Evolutionary conservation across 2,329 filamentous ascomycete genomes (phyloP).

Genomic region (Fusarium transvaalense): DNA sequence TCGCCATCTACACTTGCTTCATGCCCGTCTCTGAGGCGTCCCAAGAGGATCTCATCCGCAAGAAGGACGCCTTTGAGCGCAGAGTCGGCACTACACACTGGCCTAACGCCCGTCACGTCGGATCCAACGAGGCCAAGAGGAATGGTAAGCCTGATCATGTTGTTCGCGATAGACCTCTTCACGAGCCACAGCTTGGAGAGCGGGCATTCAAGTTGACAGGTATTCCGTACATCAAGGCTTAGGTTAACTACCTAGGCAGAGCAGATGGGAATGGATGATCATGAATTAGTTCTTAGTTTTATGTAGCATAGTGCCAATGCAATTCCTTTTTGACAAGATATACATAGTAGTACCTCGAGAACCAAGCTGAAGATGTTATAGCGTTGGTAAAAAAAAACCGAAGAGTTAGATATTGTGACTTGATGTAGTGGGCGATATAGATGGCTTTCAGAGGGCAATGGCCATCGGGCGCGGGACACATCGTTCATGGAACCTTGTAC

Average conservation of each 20-base stretch:
- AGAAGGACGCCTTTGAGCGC: conserved; percentile 57
- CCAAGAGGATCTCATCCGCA: conserved; percentile 56
- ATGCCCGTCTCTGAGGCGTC: conserved; percentile 39
- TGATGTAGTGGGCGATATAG: not conserved
- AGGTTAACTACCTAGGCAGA: not conserved
- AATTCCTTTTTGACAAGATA: not conserved
- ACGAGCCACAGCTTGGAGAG: conserved; percentile 35
- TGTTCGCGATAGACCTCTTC: conserved; percentile 30
- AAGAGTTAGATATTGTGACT: not conserved
- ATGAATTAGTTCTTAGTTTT: not conserved
- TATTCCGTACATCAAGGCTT: conserved; percentile 40
- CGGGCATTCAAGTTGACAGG: conserved; percentile 44
- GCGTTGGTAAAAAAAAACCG: not conserved
- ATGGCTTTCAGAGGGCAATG: not conserved
- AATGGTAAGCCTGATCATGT: conserved; percentile 41
- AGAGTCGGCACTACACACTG: conserved; percentile 58
- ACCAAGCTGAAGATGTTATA: not conserved
- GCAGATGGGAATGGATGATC: too few species aligned
- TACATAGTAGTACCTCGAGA: too few species aligned
- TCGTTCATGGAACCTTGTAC: not conserved
- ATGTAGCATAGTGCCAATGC: not conserved
- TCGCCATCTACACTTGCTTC: conserved; percentile 52
- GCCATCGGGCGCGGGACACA: too few species aligned
- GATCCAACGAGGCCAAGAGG: conserved; percentile 36
- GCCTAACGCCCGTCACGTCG: conserved; percentile 51